Percentiles rank a stretch among this genome's conserved stretches.
phyloP scores from a whole-genome alignment of 495 filamentous ascomycete species.

The Staphylotrichum longicolle region DNA sequence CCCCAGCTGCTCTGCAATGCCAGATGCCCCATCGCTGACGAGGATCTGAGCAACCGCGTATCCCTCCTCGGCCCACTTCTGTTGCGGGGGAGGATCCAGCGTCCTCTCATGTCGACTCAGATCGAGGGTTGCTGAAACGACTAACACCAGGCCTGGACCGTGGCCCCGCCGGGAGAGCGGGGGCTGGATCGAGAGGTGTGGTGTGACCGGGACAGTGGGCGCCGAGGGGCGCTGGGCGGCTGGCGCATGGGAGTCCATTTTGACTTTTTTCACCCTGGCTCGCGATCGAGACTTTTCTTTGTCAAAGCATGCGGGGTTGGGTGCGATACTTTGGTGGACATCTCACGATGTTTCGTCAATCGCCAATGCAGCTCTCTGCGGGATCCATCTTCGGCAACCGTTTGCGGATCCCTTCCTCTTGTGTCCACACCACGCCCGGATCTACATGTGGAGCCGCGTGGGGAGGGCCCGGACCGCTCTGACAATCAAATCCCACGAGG shows the following conservation, averaged over 20 bases:
- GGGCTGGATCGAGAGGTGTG: conserved; percentile 41
- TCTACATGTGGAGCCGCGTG: no score
- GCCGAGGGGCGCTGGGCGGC: background rate
- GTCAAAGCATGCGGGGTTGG: no score
- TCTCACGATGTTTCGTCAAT: no score
- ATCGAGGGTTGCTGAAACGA: conserved; percentile 25
- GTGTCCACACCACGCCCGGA: no score
- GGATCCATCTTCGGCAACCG: background rate
- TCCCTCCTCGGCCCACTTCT: conserved; percentile 62
- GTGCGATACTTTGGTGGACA: no score
- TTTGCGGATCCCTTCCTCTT: no score
- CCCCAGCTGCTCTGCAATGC: conserved; percentile 11
- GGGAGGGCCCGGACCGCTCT: no score
- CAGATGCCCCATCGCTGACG: conserved; percentile 4
- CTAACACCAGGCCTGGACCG: conserved; percentile 55
- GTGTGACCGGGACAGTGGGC: conserved; percentile 11
- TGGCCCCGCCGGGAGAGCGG: conserved; percentile 56
- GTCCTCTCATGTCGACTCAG: conserved; percentile 22
- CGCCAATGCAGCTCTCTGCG: background rate
- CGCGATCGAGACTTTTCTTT: background rate
- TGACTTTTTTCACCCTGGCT: background rate
- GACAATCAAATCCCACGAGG: no score
- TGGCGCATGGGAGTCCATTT: background rate
- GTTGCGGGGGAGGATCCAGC: conserved; percentile 47
- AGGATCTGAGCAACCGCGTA: conserved; percentile 50